Base-by-base conservation (phyloP, 2,329 filamentous ascomycete species). In the Mariannaea sp. region DNA sequence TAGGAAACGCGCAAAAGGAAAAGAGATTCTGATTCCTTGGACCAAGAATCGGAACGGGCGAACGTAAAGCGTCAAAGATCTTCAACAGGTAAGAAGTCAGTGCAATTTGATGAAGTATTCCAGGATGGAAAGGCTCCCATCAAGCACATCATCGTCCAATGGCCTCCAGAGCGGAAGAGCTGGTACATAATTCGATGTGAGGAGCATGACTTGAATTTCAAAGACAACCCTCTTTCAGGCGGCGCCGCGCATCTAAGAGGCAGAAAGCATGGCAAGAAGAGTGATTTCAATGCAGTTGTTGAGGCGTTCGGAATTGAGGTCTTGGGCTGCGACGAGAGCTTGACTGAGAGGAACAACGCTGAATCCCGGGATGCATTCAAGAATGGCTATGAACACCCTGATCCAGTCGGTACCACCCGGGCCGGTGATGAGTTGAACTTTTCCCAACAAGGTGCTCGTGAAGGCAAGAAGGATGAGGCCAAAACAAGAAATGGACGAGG, bases 111-210 rank as follows among this genome's bases (percentile, higher is more conserved):
- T 13, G 55, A 56, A 12, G 40, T 62, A 9, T 62, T 49, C 22
- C 55, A 57, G n/a, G 43, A 61, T 19, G 49, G 43, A 10, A 53
- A 59, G 40, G 57, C 60, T 7, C 29, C 40, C 3, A 38, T 55
- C 27, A 63, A 63, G 16, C 55, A 60, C 8, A 36, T 51, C 12
- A 59, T 62, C 6, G 40, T 61, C 7, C 55, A 53, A 26, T 26
- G 26, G 13, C 55, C 57, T 13, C 19, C 29, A 0, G 20, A 42
- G 4, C 27, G 46, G 7, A 47, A 22, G 4, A 43, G 35, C 17
- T 62, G 50, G 29, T 61, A 54, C 35, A 59, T 62, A 22, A n/a
- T 62, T 12, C 52, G 55, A 13, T 62, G 60, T 29, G 49, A 51
- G 4, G 13, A 47, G 3, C 60, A 62, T 33, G 26, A 53, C 7